These are phyloP conservation scores for Geotrichum ghanense DNA, from an alignment of 805 yeast species.

Conservation along the genomic window DNA sequence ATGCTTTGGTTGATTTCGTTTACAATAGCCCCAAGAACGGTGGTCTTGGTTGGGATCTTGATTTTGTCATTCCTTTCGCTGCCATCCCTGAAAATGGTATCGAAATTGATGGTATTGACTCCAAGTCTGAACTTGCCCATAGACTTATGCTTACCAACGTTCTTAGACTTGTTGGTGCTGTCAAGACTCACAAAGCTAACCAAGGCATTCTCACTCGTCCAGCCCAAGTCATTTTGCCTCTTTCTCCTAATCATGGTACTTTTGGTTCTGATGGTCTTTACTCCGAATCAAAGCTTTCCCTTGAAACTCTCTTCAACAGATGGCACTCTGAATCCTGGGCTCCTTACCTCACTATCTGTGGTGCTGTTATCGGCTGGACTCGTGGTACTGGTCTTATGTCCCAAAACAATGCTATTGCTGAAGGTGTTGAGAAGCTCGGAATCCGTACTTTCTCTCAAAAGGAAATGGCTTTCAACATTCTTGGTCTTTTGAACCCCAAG, in stretches of 20 bases:
- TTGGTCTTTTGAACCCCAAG: conserved; percentile 86
- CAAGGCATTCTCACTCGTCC: conserved; percentile 87
- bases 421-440: conserved; percentile 90
- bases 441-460: conserved; percentile 97
- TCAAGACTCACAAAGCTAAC: conserved; percentile 70
- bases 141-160: conserved; percentile 96
- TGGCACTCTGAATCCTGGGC: conserved; percentile 99
- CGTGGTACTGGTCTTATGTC: conserved; percentile 99
- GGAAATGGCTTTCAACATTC: conserved; percentile 97
- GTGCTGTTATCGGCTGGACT: conserved; percentile 99
- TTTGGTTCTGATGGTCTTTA: conserved; percentile 97
- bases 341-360: conserved; percentile 86
- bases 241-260: conserved; percentile 98
- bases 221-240: conserved; percentile 91
- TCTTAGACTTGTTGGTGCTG: conserved; percentile 81
- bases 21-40: conserved; percentile 74
- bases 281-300: conserved; percentile 91
- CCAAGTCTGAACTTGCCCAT: conserved; percentile 95
- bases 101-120: conserved; percentile 84
- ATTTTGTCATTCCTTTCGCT: conserved; percentile 92
- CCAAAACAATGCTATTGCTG: conserved; percentile 94
- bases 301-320: conserved; percentile 95
- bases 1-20: conserved; percentile 72
- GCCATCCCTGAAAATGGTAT: conserved; percentile 99
- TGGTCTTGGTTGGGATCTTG: conserved; percentile 97